These are phyloP conservation scores for Eutrema japonicum DNA, from an alignment of 345 rosid species.

Conservation along the genomic window DNA sequence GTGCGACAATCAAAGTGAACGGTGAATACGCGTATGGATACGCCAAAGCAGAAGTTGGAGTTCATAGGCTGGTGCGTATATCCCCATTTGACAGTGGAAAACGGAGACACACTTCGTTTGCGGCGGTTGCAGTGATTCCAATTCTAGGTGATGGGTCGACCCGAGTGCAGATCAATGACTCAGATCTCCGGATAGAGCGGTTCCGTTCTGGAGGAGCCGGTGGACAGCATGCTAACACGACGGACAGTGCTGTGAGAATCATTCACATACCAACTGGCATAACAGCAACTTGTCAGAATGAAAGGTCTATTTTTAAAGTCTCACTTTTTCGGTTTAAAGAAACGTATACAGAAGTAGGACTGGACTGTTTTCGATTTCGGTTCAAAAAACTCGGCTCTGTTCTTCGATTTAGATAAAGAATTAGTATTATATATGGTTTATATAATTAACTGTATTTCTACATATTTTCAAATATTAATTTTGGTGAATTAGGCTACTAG, in stretches of 20 bases:
- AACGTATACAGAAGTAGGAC: neutral
- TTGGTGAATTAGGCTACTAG: too few species aligned
- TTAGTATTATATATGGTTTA: too few species aligned
- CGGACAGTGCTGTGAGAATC: conserved; percentile 95
- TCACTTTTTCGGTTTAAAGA: neutral
- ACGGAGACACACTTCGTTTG: conserved; percentile 93
- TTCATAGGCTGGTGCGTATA: conserved; percentile 93
- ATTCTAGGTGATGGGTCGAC: conserved; percentile 76
- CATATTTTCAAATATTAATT: too few species aligned
- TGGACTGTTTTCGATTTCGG: too few species aligned
- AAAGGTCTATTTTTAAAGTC: conserved; percentile 58
- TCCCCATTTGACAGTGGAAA: conserved; percentile 92
- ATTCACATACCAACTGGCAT: conserved; percentile 90
- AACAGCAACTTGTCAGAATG: conserved; percentile 89
- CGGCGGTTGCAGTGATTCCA: conserved; percentile 99
- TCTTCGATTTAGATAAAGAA: too few species aligned
- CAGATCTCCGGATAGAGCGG: conserved; percentile 88
- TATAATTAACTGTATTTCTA: too few species aligned
- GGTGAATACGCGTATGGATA: conserved; percentile 95
- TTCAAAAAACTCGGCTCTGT: too few species aligned
- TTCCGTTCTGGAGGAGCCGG: conserved; percentile 94
- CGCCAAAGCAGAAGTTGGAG: conserved; percentile 97
- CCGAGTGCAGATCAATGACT: conserved; percentile 81
- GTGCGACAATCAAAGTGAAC: conserved; percentile 92
- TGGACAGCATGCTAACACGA: conserved; percentile 89